Evolutionary conservation across 495 filamentous ascomycete genomes (phyloP), one percentile per base, ranked within the genome.

Genomic region (Xylaria curta): DNA sequence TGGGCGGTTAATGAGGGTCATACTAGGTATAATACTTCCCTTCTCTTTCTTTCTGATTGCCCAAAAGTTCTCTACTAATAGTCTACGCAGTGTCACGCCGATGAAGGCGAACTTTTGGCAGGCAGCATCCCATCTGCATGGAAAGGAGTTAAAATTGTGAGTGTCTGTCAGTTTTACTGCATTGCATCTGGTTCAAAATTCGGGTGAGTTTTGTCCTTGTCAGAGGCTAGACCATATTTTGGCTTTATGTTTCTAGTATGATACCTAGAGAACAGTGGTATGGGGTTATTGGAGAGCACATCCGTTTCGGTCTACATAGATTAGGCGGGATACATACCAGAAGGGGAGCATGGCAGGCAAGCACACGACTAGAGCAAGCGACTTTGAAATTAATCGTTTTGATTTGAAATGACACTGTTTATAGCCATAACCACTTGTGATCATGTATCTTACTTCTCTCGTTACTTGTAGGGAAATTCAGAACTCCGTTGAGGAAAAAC

Each of bases 41-140:
- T 17, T 56, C n/a, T 54, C 10, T 72, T 46, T 19, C 19, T 31
- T 31, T 31, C 12, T 15, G 4, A 15, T 17, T 31, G 26, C 12
- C 24, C n/a, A n/a, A 38, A 42, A 26, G 31, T 65, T 21, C 42
- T 59, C 3, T 28, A 21, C 72, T 74, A 68, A 74, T 65, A 19
- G 7, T 8, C 13, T 13, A 31, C 61, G 42, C 74, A 97, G 94
- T 83, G 88, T 99, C 60, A 97, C 96, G 24, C 93, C 95, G 31
- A 83, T 99, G 66, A 92, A 92, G 79, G 94, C 95, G 24, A 97
- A 97, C 79, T 99, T 97, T 79, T 94, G 91, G 90, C 93, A 94
- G 82, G 87, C 88, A n/a, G 84, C 88, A 63, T 83, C 83, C 53
- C 82, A 85, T 21, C 77, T 77, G 75, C 89, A 81, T 76, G 89